Conservation (phyloP, 208 protist genomes). For the Herpetomonas muscarum region DNA sequence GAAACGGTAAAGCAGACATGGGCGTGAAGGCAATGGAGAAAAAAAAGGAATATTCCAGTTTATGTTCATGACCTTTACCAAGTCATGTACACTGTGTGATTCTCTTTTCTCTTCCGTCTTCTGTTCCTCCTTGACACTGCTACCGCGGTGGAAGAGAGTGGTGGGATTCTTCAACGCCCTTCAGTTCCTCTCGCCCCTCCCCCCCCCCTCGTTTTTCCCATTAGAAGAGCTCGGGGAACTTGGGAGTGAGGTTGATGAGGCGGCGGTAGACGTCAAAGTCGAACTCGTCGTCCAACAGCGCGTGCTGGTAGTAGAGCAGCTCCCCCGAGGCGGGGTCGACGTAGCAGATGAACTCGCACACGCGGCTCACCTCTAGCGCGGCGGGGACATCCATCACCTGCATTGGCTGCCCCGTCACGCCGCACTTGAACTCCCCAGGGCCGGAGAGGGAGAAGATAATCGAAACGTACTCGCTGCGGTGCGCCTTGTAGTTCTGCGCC, state of each 20-base stretch:
- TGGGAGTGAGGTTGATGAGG: constrained; percentile 65
- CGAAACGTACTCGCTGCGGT: constrained; percentile 84
- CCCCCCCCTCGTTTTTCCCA: neutral
- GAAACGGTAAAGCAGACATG: neutral
- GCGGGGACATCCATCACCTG: constrained; percentile 62
- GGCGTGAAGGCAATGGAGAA: no score
- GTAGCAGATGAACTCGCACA: constrained; percentile 91
- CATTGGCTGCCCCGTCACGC: constrained; percentile 56
- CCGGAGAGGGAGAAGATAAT: constrained; percentile 76
- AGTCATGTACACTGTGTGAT: no score
- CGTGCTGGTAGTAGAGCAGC: constrained; percentile 79
- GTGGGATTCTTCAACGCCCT: neutral
- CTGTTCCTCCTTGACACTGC: no score
- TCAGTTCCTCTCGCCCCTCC: neutral
- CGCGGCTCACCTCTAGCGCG: constrained; percentile 72
- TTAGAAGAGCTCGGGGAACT: constrained; percentile 87
- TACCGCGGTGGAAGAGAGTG: no score
- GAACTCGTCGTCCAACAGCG: constrained; percentile 87
- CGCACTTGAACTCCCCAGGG: constrained; percentile 68
- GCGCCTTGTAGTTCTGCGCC: constrained; percentile 45
- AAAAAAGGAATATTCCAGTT: no score
- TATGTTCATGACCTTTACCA: no score
- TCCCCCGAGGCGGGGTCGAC: constrained; percentile 70
- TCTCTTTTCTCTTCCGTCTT: no score
- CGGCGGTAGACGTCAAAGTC: constrained; percentile 87